Evolutionary conservation across 805 yeast genomes (phyloP).

Genomic region (Suhomyces kilbournensis): DNA sequence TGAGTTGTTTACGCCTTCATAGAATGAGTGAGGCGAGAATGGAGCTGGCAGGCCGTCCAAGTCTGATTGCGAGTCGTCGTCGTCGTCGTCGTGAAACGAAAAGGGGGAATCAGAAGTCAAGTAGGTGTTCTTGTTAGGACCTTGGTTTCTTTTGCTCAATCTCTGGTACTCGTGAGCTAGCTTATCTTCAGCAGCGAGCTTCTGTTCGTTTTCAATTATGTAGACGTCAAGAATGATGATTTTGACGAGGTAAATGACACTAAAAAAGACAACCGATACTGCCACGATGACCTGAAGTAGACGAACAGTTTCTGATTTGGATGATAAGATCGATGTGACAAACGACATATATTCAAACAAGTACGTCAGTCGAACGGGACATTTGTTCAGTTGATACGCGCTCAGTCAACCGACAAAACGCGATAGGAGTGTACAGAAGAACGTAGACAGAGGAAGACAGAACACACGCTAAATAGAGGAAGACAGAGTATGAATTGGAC

Average conservation of each 20-base stretch:
- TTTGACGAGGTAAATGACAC: background rate
- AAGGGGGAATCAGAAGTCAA: background rate
- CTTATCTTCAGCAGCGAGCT: slow-evolving; percentile 1
- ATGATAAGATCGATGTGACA: background rate
- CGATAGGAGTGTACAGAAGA: background rate
- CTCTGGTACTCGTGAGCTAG: background rate
- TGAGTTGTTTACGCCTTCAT: slow-evolving; percentile 36
- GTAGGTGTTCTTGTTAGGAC: background rate
- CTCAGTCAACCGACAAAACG: background rate
- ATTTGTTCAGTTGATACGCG: background rate
- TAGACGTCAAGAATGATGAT: slow-evolving; percentile 4
- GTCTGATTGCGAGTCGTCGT: slow-evolving; percentile 5
- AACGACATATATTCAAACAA: background rate
- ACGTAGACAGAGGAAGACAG: background rate
- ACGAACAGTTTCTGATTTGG: background rate
- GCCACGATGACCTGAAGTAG: background rate
- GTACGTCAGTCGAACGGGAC: background rate
- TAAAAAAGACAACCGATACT: background rate
- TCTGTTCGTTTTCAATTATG: slow-evolving; percentile 1
- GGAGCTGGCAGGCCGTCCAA: slow-evolving; percentile 3
- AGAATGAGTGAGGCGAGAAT: slow-evolving; percentile 11
- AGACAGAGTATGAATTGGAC: background rate
- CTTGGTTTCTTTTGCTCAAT: background rate
- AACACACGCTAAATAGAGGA: background rate
- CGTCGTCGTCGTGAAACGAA: background rate